Conservation (phyloP, 139 green algal species). For the Chlorella sp. region DNA sequence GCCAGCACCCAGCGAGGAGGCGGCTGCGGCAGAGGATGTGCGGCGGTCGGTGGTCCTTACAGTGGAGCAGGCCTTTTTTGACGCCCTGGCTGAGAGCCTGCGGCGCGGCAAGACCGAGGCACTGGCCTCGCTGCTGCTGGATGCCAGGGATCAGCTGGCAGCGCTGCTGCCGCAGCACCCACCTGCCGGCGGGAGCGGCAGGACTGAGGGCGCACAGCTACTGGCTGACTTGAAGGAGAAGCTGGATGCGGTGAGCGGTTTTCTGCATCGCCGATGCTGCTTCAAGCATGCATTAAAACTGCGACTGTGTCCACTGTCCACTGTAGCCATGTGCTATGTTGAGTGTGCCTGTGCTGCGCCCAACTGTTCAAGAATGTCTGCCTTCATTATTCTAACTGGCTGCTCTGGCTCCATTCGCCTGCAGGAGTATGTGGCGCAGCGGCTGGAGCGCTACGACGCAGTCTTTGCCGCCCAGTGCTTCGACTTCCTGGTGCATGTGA, state of each 20-base stretch:
- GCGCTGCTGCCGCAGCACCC: slow-evolving; percentile 34
- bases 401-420: too few species aligned
- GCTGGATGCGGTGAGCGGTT: slow-evolving; percentile 36
- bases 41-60: not conserved
- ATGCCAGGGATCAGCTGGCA: slow-evolving; percentile 40
- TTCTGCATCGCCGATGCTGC: not conserved
- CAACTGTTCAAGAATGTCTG: too few species aligned
- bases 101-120: slow-evolving; percentile 10
- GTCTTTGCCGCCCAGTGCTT: slow-evolving; percentile 39
- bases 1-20: not conserved
- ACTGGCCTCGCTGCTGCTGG: slow-evolving; percentile 36
- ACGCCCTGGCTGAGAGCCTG: slow-evolving; percentile 17
- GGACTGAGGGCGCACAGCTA: slow-evolving; percentile 10
- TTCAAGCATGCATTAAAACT: too few species aligned
- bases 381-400: too few species aligned
- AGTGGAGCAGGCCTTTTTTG: slow-evolving; percentile 12
- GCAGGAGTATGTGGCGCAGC: slow-evolving; percentile 37
- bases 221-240: slow-evolving; percentile 28
- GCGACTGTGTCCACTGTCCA: too few species aligned
- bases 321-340: too few species aligned
- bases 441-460: slow-evolving; percentile 38
- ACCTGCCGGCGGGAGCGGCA: not conserved
- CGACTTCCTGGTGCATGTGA: slow-evolving; percentile 37
- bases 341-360: too few species aligned
- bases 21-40: not conserved